Conservation (phyloP, 352 stramenopile genomes). For the Phytophthora pisi region DNA sequence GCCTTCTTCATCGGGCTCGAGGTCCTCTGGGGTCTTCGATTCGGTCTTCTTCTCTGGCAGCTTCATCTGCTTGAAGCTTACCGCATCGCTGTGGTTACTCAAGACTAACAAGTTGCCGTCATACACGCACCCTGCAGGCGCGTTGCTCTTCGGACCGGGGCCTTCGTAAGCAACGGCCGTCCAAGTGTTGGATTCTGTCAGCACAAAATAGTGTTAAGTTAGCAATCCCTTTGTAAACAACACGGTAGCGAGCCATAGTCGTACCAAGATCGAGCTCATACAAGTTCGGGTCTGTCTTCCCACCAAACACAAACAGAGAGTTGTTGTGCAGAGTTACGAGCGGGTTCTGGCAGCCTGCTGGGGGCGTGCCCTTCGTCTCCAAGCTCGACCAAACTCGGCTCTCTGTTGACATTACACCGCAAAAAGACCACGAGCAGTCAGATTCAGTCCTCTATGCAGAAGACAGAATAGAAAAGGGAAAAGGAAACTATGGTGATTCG, state of each 20-base stretch:
- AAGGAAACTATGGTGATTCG: neutral
- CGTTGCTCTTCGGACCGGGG: constrained; percentile 79
- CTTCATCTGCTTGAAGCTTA: constrained; percentile 92
- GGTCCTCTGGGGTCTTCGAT: constrained; percentile 45
- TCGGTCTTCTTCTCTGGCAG: constrained; percentile 80
- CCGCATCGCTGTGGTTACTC: constrained; percentile 92
- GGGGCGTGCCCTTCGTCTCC: constrained; percentile 87
- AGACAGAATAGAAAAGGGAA: neutral
- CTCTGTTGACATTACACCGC: constrained; percentile 34
- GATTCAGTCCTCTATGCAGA: neutral
- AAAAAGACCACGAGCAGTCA: neutral
- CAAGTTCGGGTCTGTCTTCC: constrained; percentile 95
- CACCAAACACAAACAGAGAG: constrained; percentile 94
- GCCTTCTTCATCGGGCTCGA: constrained; percentile 41
- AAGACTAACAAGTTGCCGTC: constrained; percentile 93
- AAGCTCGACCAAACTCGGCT: constrained; percentile 90
- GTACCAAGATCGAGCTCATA: constrained; percentile 92
- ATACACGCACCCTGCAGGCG: constrained; percentile 93
- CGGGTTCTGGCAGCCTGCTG: constrained; percentile 94
- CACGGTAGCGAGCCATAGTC: neutral
- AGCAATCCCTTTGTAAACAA: neutral
- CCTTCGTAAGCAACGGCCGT: constrained; percentile 66
- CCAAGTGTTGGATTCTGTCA: constrained; percentile 70
- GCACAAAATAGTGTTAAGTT: constrained; percentile 3
- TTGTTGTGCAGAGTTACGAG: constrained; percentile 93